These are phyloP conservation scores for Rhizopogon vesiculosus DNA, from an alignment of 768 basidiomycete species.

Conservation along the genomic window DNA sequence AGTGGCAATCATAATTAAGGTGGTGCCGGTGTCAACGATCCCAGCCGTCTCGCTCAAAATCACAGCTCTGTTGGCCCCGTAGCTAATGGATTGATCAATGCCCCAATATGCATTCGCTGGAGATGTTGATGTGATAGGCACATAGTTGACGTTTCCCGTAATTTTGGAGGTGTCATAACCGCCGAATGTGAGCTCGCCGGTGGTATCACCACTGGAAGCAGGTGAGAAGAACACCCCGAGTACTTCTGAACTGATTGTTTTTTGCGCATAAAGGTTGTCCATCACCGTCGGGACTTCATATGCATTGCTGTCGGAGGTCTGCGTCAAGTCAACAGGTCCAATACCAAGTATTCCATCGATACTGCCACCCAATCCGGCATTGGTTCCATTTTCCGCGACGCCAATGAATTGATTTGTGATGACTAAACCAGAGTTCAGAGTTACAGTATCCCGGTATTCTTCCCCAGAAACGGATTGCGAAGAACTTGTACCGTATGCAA, in stretches of 20 bases:
- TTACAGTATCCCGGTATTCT: neutral
- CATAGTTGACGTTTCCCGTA: conserved; percentile 10
- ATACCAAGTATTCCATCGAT: conserved; percentile 29
- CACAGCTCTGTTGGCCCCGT: conserved; percentile 11
- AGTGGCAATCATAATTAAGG: conserved; percentile 16
- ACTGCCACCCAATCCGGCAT: conserved; percentile 20
- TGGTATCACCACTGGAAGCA: conserved; percentile 2
- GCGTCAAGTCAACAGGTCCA: neutral
- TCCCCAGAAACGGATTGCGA: conserved; percentile 3
- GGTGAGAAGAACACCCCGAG: conserved; percentile 30
- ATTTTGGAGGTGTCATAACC: conserved; percentile 8
- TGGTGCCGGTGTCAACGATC: conserved; percentile 34
- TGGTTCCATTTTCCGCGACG: conserved; percentile 11
- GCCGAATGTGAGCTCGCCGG: conserved; percentile 17
- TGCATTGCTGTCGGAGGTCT: neutral
- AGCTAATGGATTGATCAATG: conserved; percentile 27
- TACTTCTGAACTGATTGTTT: conserved; percentile 19
- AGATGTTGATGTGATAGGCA: conserved; percentile 23
- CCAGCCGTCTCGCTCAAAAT: conserved; percentile 23
- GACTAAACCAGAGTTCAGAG: neutral
- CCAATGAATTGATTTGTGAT: conserved; percentile 24
- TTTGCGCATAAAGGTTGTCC: conserved; percentile 29
- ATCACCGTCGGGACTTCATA: conserved; percentile 17
- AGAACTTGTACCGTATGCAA: neutral
- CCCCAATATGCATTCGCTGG: conserved; percentile 30